These are phyloP conservation scores for Amaranthus cruentus DNA, from an alignment of 148 eudicot species.

Conservation along the genomic window DNA sequence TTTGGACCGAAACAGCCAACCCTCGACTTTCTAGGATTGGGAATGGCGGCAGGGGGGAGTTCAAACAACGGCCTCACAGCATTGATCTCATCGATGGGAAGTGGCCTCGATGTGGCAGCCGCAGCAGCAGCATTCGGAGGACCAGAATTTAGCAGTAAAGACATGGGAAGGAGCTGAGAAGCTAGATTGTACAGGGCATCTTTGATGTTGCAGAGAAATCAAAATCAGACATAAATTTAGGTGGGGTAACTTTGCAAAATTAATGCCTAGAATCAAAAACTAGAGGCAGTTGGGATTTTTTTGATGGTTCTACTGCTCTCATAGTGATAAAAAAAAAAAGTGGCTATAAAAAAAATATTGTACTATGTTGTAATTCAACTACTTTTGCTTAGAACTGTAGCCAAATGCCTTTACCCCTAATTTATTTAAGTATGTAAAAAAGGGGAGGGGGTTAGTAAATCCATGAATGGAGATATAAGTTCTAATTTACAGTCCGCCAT, in stretches of 20 bases:
- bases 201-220: conserved; percentile 2
- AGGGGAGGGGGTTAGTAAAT: conserved; percentile 24
- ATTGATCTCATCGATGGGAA: conserved; percentile 63
- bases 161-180: conserved; percentile 38
- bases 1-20: conserved; percentile 83
- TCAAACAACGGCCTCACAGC: conserved; percentile 55
- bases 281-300: conserved; percentile 29
- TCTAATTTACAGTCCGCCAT: too few relatives aligned
- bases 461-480: conserved; percentile 5
- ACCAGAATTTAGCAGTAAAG: conserved; percentile 51
- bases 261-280: conserved; percentile 13
- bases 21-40: conserved; percentile 88
- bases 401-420: conserved; percentile 11
- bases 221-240: conserved; percentile 8
- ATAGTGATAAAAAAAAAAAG: conserved; percentile 11
- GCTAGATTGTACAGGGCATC: conserved; percentile 27
- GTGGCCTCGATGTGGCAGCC: conserved; percentile 48
- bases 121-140: conserved; percentile 44
- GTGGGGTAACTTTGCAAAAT: conserved; percentile 14
- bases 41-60: conserved; percentile 75
- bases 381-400: conserved; percentile 23
- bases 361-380: conserved; percentile 27
- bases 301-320: conserved; percentile 31
- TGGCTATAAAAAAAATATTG: conserved; percentile 20
- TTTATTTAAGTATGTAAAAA: conserved; percentile 10